Base-by-base conservation (phyloP, 75 land plant genomes). In the Chamaecyparis obtusa region DNA sequence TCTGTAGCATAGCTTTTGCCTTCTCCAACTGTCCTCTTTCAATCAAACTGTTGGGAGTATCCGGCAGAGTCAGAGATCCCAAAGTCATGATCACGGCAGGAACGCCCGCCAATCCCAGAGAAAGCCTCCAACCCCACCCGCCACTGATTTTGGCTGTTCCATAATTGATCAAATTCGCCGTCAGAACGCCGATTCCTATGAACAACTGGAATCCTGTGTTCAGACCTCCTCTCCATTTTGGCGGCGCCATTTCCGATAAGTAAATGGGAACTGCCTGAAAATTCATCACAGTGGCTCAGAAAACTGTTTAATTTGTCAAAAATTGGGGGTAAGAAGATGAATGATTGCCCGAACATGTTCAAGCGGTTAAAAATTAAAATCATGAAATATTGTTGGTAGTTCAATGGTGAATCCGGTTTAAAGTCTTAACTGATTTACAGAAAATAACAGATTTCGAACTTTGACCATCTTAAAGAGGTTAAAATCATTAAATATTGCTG, bases 191-290 rank as follows among this genome's bases (percentile, higher is more conserved):
- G 15, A 92, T 85, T 1, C 92, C 91, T 85, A 93, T 91, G 67
- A 92, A 90, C 15, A 96, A 83, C 80, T 95, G 96, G 87, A 96
- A 96, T 57, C 93, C 90, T 16, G 94, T 96, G 94, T 95, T 96
- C 37, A 96, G 91, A 5, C 90, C 92, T 3, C 97, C 97, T 39
- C 97, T 90, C 82, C 86, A 77, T 83, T 86, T 90, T 74, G 94
- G 88, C 1, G 97, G 97, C 19, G 97, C 97, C 95, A 95, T 95
- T 86, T 96, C 97, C 0, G 97, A 96, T 0, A 96, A 86, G 87
- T 96, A 96, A 4, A 96, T 89, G 15, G 97, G 97, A 33, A 84
- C 85, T 5, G 67, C 32, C 85, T 84, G 85, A 11, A 43, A 78
- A 67, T 51, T 11, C 16, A 51, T 51, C 13, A 14, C 55, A 51